Conservation (phyloP, 768 basidiomycete genomes). For the Auricularia cornea region DNA sequence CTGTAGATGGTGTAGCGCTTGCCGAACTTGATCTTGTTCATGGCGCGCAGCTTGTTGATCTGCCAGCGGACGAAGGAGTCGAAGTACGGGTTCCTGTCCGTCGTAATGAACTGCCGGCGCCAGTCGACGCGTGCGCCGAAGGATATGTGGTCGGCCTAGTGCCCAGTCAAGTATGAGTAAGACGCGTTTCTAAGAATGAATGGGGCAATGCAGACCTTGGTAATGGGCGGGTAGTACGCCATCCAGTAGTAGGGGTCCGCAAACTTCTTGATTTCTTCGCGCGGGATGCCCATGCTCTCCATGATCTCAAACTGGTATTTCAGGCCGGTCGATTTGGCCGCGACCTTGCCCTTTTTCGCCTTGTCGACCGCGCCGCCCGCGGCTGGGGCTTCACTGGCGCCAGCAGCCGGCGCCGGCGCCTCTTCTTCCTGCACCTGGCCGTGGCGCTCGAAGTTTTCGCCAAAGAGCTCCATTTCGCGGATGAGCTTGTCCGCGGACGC, state of each 20-base stretch:
- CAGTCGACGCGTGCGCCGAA: conserved; percentile 97
- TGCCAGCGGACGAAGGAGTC: conserved; percentile 98
- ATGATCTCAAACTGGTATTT: conserved; percentile 99
- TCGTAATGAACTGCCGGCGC: conserved; percentile 91
- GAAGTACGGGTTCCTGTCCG: conserved; percentile 93
- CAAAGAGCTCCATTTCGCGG: conserved; percentile 95
- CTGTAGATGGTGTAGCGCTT: conserved; percentile 98
- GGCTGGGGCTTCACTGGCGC: conserved; percentile 28
- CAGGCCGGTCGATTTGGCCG: conserved; percentile 86
- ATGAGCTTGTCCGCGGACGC: conserved; percentile 96
- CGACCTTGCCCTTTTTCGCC: conserved; percentile 91
- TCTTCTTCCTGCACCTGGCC: conserved; percentile 34
- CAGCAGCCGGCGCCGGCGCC: conserved; percentile 35
- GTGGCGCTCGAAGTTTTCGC: conserved; percentile 75
- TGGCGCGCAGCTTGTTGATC: conserved; percentile 78
- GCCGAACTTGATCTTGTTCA: conserved; percentile 95
- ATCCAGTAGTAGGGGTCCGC: conserved; percentile 94
- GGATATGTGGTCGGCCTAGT: conserved; percentile 61
- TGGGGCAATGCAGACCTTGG: too few species aligned
- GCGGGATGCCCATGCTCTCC: conserved; percentile 86
- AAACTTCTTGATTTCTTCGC: conserved; percentile 88
- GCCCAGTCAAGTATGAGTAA: too few species aligned
- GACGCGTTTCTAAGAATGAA: too few species aligned
- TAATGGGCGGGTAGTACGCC: conserved; percentile 92
- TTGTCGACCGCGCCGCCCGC: conserved; percentile 51